Conservation (phyloP, 495 filamentous ascomycete genomes). For the Astrothelium macrocarpum region DNA sequence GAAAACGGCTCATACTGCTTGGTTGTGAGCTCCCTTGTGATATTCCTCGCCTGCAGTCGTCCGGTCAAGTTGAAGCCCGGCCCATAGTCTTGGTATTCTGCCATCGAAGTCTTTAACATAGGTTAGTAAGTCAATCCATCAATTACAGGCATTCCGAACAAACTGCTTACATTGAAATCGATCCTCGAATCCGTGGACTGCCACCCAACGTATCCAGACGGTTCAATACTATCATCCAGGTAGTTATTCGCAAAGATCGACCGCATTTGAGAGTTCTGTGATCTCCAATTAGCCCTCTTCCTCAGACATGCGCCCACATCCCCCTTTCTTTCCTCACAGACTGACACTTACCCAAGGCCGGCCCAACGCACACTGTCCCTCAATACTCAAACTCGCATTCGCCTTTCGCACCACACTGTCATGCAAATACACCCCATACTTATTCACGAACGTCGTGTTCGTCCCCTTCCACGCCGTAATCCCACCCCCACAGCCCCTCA, state of each 20-base stretch:
- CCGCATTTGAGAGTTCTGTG: constrained; percentile 46
- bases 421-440: constrained; percentile 53
- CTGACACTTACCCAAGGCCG: constrained; percentile 41
- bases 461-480: constrained; percentile 59
- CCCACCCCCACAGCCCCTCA: constrained; percentile 51
- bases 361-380: constrained; percentile 45
- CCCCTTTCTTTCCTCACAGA: too few species aligned
- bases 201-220: constrained; percentile 49
- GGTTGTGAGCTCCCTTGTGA: constrained; percentile 37
- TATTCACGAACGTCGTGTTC: constrained; percentile 53
- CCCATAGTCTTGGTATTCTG: constrained; percentile 45
- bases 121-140: background rate
- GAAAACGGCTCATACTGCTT: constrained; percentile 36
- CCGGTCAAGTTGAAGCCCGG: constrained; percentile 46
- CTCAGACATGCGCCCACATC: constrained; percentile 50
- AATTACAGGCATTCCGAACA: background rate
- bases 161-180: constrained; percentile 19
- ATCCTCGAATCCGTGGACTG: constrained; percentile 32
- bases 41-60: constrained; percentile 30
- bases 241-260: constrained; percentile 45
- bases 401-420: constrained; percentile 40
- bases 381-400: constrained; percentile 42
- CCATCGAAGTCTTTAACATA: constrained; percentile 38
- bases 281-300: too few species aligned
- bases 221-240: constrained; percentile 43